These are phyloP conservation scores for Basipetospora sp. DNA, from an alignment of 2,329 filamentous ascomycete species.

Conservation along the genomic window DNA sequence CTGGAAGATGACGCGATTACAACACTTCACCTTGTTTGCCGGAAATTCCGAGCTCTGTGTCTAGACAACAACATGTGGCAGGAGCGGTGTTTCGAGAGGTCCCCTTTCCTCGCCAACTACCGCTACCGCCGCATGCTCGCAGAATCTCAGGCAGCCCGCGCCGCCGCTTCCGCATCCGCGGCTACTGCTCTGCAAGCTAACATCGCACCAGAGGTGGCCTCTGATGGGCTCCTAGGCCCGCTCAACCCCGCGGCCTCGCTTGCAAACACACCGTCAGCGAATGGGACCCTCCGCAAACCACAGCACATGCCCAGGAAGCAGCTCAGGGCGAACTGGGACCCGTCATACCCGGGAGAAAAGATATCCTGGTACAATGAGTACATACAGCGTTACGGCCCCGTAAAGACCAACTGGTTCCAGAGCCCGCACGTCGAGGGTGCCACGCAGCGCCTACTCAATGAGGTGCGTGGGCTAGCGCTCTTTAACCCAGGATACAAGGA, in stretches of 20 bases:
- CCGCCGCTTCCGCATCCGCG: not conserved
- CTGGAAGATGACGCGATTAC: constrained; percentile 27
- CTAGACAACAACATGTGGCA: constrained; percentile 70
- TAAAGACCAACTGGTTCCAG: constrained; percentile 66
- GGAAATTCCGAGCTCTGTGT: constrained; percentile 47
- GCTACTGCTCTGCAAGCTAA: not conserved
- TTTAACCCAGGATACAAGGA: constrained; percentile 33
- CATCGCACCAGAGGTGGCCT: not conserved
- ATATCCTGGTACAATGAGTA: constrained; percentile 83
- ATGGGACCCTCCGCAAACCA: not conserved
- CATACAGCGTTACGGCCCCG: constrained; percentile 62
- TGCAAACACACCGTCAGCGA: not conserved
- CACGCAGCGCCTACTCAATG: constrained; percentile 33
- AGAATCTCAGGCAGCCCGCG: not conserved
- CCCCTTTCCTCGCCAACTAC: constrained; percentile 18
- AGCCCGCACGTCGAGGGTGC: constrained; percentile 34
- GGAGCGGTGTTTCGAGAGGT: constrained; percentile 55
- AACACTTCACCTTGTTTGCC: constrained; percentile 54
- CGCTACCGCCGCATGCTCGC: not conserved
- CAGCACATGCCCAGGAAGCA: constrained; percentile 16
- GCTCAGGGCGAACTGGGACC: constrained; percentile 70
- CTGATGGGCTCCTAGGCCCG: no score
- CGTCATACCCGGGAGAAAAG: constrained; percentile 53
- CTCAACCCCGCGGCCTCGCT: no score
- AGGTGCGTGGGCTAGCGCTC: constrained; percentile 60